Base-by-base conservation (phyloP, 2,329 filamentous ascomycete species). In the Ascosphaera apis region DNA sequence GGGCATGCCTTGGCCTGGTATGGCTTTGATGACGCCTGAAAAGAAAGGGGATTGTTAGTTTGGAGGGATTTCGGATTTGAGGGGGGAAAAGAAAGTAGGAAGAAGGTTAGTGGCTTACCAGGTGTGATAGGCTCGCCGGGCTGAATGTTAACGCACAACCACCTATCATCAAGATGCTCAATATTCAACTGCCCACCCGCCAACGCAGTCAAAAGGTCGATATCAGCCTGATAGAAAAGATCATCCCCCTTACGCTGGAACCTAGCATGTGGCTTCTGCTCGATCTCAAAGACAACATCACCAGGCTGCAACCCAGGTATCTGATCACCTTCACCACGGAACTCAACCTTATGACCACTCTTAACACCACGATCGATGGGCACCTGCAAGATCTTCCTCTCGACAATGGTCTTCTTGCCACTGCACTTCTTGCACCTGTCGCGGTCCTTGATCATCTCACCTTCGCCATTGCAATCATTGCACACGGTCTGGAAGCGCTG, bases 371-470 rank as follows among this genome's bases (percentile, higher is more conserved):
- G 72, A 7, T 86, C 83, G 40, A 98, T 92, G 60, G 95, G 95
- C 36, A 98, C 76, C 59, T 98, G 88, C 41, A 98, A 65, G 3
- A 86, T 79, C 62, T 95, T 98, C 57, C 80, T 88, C 57, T 88
- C 79, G 48, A 83, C 76, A 32, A 73, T 72, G 11, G 81, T 83
- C 42, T 81, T 71, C 55, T 79, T 80, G 49, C 88, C 88, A 61
- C 95, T 95, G 71, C 88, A 98, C 64, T 88, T 93, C 66, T 91
- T 92, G 66, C 88, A 98, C 52, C 82, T 81, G 51, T 98, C 88
- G 64, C 95, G 95, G 51, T 92, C 82, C 56, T 86, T 86, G 61
- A 74, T 91, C 50, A 84, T 73, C 50, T 75, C 73, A 4, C 88
- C 88, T n/a, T 73, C 69, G 23, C 84, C 86, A 40, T 74, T 67